Evolutionary conservation across 208 protist species (phyloP).

Genomic region (Trypanosoma mega): DNA sequence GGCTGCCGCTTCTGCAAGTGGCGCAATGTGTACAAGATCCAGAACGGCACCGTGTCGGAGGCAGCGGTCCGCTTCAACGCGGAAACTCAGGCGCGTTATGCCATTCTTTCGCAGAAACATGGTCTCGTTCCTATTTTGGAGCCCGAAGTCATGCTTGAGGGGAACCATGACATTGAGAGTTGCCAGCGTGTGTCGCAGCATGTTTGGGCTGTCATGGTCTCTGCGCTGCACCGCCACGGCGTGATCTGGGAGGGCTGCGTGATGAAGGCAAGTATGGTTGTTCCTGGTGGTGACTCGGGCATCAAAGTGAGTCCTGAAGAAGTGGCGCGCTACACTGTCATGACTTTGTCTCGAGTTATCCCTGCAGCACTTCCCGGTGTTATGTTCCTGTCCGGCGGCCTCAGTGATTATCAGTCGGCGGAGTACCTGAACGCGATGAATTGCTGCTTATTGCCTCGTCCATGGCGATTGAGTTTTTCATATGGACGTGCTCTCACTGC

Average conservation of each 20-base stretch:
- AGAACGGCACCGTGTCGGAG: slow-evolving; percentile 89
- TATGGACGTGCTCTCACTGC: slow-evolving; percentile 95
- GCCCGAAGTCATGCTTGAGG: slow-evolving; percentile 96
- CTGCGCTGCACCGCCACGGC: slow-evolving; percentile 91
- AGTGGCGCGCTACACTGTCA: slow-evolving; percentile 90
- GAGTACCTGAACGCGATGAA: slow-evolving; percentile 97
- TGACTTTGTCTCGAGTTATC: slow-evolving; percentile 89
- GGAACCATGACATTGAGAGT: slow-evolving; percentile 90
- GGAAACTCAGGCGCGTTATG: slow-evolving; percentile 93
- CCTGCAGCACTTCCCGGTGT: slow-evolving; percentile 94
- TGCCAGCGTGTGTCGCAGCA: slow-evolving; percentile 85
- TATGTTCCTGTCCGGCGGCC: slow-evolving; percentile 96
- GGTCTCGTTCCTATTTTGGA: slow-evolving; percentile 98
- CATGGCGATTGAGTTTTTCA: slow-evolving; percentile 94
- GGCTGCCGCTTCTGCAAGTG: slow-evolving; percentile 98
- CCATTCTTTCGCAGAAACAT: slow-evolving; percentile 93
- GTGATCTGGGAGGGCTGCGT: slow-evolving; percentile 95
- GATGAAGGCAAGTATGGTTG: slow-evolving; percentile 98
- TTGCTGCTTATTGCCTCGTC: slow-evolving; percentile 39
- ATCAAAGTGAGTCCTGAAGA: slow-evolving; percentile 70
- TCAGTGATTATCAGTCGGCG: slow-evolving; percentile 94
- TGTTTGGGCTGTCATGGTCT: slow-evolving; percentile 74
- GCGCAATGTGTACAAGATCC: slow-evolving; percentile 94
- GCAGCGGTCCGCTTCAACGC: slow-evolving; percentile 92
- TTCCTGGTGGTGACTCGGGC: slow-evolving; percentile 79